Conservation (phyloP, 768 basidiomycete species). For the Suillus sp. region DNA sequence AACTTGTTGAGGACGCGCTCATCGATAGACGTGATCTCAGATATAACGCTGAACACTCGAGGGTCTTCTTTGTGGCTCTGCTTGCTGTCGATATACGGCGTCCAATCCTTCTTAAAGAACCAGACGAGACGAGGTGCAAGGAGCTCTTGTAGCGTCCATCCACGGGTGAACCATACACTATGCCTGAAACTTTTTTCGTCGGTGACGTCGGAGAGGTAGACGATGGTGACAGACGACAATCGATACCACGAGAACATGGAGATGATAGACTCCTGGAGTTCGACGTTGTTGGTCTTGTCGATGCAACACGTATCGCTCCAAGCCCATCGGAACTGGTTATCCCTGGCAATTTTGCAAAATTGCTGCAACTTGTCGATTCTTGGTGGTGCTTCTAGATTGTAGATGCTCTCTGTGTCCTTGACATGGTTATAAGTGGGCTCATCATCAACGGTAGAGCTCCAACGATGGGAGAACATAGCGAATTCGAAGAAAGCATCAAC, state of each 20-base stretch:
- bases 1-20: slow-evolving; percentile 24
- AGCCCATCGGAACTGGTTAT: slow-evolving; percentile 17
- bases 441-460: neutral
- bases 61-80: slow-evolving; percentile 29
- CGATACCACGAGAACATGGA: slow-evolving; percentile 33
- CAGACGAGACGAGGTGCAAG: slow-evolving; percentile 7
- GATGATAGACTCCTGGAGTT: slow-evolving; percentile 27
- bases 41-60: slow-evolving; percentile 21
- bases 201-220: slow-evolving; percentile 19
- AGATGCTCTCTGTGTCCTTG: neutral
- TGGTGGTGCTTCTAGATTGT: neutral
- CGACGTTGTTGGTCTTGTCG: slow-evolving; percentile 26
- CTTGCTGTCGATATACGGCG: slow-evolving; percentile 2
- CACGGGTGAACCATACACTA: slow-evolving; percentile 11
- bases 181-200: slow-evolving; percentile 2
- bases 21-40: slow-evolving; percentile 20
- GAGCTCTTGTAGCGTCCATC: slow-evolving; percentile 12
- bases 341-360: slow-evolving; percentile 25
- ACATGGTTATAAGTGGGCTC: slow-evolving; percentile 7
- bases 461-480: slow-evolving; percentile 16
- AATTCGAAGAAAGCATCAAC: slow-evolving; percentile 7
- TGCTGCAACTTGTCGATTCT: slow-evolving; percentile 24
- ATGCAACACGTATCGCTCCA: slow-evolving; percentile 30
- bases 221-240: slow-evolving; percentile 21
- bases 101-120: slow-evolving; percentile 11